These are phyloP conservation scores for Fusarium praegraminearum DNA, from an alignment of 2,329 filamentous ascomycete genomes.

Conservation along the genomic window DNA sequence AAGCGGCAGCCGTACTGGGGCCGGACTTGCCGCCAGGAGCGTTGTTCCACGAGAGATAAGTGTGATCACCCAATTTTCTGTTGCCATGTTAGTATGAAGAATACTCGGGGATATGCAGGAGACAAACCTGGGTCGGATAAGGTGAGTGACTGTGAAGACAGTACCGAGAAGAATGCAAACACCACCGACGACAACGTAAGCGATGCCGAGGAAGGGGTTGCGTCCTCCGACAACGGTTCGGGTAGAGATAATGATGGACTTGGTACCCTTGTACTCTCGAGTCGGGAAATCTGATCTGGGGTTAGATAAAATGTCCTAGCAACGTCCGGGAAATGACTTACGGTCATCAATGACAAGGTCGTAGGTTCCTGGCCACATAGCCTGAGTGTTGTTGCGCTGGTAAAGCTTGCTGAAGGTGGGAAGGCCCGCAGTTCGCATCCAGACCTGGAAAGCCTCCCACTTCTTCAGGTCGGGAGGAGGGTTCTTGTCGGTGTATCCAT, in stretches of 20 bases:
- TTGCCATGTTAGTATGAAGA: not conserved
- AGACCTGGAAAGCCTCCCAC: constrained; percentile 92
- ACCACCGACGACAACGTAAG: constrained; percentile 93
- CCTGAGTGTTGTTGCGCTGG: constrained; percentile 78
- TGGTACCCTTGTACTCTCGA: constrained; percentile 82
- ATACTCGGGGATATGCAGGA: not conserved
- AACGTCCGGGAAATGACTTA: constrained; percentile 61
- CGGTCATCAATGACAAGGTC: constrained; percentile 80
- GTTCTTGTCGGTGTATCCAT: constrained; percentile 73
- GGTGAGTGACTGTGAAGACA: constrained; percentile 89
- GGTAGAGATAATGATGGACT: constrained; percentile 90
- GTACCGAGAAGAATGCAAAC: constrained; percentile 90
- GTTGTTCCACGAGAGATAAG: constrained; percentile 95
- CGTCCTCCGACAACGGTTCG: constrained; percentile 93
- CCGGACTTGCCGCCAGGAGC: constrained; percentile 60
- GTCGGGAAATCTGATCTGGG: constrained; percentile 79
- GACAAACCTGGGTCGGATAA: constrained; percentile 87
- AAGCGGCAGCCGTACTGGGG: constrained; percentile 59
- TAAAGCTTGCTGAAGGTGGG: constrained; percentile 96
- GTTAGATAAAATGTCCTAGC: constrained; percentile 11
- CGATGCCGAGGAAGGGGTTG: constrained; percentile 96
- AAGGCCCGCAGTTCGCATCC: constrained; percentile 97
- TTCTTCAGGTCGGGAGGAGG: constrained; percentile 78
- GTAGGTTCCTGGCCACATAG: constrained; percentile 79
- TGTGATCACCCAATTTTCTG: constrained; percentile 97